A percentile compares a stretch with the other conserved stretches of the same genome.
These are phyloP conservation scores for Bigelowiella natans DNA, from an alignment of 78 protist species.

Conservation along the genomic window DNA sequence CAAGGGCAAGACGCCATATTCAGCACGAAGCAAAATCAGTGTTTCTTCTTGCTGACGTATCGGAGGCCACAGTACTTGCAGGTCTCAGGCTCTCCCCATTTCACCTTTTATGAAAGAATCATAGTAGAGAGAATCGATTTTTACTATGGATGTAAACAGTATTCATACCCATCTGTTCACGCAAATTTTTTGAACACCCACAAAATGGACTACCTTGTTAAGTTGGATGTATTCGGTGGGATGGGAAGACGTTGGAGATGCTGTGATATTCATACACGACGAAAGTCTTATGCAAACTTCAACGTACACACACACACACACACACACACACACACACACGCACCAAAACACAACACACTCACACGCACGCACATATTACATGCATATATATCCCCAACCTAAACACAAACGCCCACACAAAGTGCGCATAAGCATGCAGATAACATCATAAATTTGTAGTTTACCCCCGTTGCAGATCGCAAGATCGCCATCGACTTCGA, in stretches of 20 bases:
- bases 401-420: too few relatives aligned
- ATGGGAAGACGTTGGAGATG: neutral
- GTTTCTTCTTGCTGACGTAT: neutral
- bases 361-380: too few relatives aligned
- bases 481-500: neutral
- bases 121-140: too few relatives aligned
- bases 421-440: too few relatives aligned
- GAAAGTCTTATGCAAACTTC: neutral
- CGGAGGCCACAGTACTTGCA: neutral
- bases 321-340: too few relatives aligned
- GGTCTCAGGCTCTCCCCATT: neutral
- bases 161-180: too few relatives aligned
- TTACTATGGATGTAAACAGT: too few relatives aligned
- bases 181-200: neutral
- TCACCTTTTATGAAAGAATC: too few relatives aligned
- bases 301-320: neutral
- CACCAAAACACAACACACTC: too few relatives aligned
- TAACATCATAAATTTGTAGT: neutral
- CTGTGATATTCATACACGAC: too few relatives aligned
- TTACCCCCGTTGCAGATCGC: neutral
- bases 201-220: neutral
- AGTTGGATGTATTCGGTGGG: neutral
- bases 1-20: too few relatives aligned
- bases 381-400: too few relatives aligned
- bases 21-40: neutral